Base-by-base conservation (phyloP, 345 rosid species). In the Rubroshorea leprosula region DNA sequence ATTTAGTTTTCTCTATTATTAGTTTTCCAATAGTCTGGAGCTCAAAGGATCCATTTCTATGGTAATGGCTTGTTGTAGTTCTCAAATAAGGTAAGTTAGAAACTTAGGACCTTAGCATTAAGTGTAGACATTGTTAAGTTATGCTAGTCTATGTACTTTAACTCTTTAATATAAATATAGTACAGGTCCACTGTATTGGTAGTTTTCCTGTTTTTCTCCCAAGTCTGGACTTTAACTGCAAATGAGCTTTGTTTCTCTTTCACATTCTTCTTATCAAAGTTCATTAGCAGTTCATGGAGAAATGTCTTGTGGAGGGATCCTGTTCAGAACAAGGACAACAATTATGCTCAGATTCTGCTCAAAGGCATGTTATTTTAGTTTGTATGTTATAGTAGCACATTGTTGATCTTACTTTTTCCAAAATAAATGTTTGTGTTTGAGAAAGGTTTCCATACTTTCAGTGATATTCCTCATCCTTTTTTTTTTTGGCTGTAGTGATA, bases 271-370 rank as follows among this genome's bases (percentile, higher is more conserved):
- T 68, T 23, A 63, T 48, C 59, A 57, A 45, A 56, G 35, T 63
- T 51, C 49, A 49, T 48, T 22, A 57, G 54, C 64, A 63, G 70
- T 45, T 61, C 52, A 35, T 64, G 31, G 65, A 51, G 55, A 73
- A 71, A 43, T 22, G 49, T 69, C 61, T 56, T 27, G 64, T 27
- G 17, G 54, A 51, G 45, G 55, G 64, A 24, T 18, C 17, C 15
- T 15, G 48, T 27, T 29, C 47, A 22, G 26, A 54, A 23, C 63
- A 51, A 62, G 69, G 55, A 52, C 54, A 50, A 55, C 7, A 50
- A 58, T 71, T 64, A 35, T 38, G 54, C 60, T 68, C 50, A 48
- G 70, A 68, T 49, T 49, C 63, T 65, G 52, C 67, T 62, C 76
- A 23, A 44, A 70, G 82, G 87, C 54, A 51, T 47, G 27, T 58